Base-by-base conservation (phyloP, 106 monocot species). In the Chionographis japonica region DNA sequence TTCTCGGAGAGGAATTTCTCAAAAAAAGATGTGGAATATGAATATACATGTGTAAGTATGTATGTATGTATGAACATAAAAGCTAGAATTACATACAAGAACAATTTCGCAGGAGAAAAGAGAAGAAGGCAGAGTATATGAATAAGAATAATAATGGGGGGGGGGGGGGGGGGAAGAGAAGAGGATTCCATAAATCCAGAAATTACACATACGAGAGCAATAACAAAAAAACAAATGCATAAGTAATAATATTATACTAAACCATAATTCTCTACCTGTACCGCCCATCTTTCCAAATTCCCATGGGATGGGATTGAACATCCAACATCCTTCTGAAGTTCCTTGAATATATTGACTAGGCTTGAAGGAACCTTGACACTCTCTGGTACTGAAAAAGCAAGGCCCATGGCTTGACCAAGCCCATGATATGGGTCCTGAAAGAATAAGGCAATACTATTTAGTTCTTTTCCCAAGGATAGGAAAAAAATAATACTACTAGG, bases 341-440 rank as follows among this genome's bases (percentile, higher is more conserved):
- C 95, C 84, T 92, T 95, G 76, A 95, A 92, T 77, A 95, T 92
- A 71, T 95, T 95, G 8, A 79, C 77, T 17, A 95, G 74, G 68
- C 95, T 95, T 2, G 91, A 84, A 57, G 95, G 95, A 58, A 83
- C 60, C 68, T 91, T 95, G 10, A 92, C 64, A 11, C 86, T 86
- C 54, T 84, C 76, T 46, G 91, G 91, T 13, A 95, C 91, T 9
- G 95, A 95, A 72, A 95, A 95, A 60, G 95, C 42, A 56, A 95
- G 78, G 9, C 91, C 91, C 95, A 95, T 92, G 43, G 95, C 95
- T 74, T 95, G 95, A 41, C 91, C 89, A 68, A 86, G 91, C 17
- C 95, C 95, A 78, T 95, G 95, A 74, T 95, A 95, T 35, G 91
- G 91, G 85, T 95, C 95, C 91, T 94, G 64, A 75, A 61, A 60